Evolutionary conservation across 139 green algal genomes (phyloP), one percentile per base, ranked within the genome.

Genomic region (Asterochloris sp.): DNA sequence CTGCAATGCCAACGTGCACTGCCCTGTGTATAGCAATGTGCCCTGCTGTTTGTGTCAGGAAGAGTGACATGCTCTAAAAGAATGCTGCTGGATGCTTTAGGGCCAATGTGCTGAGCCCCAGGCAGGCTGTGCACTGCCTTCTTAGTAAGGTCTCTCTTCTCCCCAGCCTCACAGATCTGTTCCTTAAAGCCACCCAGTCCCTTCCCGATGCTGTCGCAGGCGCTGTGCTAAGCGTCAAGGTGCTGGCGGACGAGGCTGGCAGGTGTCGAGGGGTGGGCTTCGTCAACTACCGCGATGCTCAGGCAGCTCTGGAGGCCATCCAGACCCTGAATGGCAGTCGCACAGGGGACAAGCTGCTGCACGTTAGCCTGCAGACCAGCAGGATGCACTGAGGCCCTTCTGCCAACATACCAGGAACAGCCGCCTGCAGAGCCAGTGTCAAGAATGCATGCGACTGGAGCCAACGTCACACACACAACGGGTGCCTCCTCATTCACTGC

Each of bases 181-280:
- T 77, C 61, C 60, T 19, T 12, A 63, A 11, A 75, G 78, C 76
- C 38, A 27, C 16, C 17, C 76, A 71, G 24, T 54, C 28, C 21
- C 21, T 69, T 54, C 76, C 76, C 24, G 6, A 54, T 54, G 38
- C 38, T 54, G 38, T 54, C 6, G 38, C 38, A 54, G 38, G 38
- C 38, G 74, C 83, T 17, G 68, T 87, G 47, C 66, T 78, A 16
- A 82, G 78, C 19, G 79, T 87, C 62, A 82, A 82, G 27, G 64
- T 85, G 29, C 83, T 90, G 62, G 82, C 87, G 24, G 83, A 90
- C 66, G 83, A 86, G 16, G 81, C 85, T 17, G 74, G 82, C 27
- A 78, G 62, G 12, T 91, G 88, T 78, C 88, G 82, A 27, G 91
- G 91, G 26, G 86, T 95, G 0, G 91, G 89, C 9, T 94, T 95